phyloP scores from a whole-genome alignment of 345 rosid species.

The Arabis hirsuta region DNA sequence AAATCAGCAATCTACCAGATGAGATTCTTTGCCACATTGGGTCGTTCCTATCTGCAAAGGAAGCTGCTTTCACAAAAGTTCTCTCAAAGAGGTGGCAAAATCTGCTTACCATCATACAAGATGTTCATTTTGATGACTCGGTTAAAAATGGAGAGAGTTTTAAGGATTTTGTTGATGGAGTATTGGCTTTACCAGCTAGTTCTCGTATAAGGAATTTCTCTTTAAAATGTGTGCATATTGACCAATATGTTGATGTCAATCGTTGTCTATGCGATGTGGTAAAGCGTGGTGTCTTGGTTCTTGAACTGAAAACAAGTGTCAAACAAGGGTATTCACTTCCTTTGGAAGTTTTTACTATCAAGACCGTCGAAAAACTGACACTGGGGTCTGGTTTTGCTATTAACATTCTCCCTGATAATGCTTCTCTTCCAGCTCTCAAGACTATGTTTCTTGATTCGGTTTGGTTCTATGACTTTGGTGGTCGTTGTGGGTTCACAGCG shows the following conservation, averaged over 20 bases:
- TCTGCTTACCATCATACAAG: not conserved
- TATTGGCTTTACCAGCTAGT: not conserved
- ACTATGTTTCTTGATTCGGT: not conserved
- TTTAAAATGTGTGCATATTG: not conserved
- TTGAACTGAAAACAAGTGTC: too few species aligned
- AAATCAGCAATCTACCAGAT: not conserved
- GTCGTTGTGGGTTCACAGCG: not conserved
- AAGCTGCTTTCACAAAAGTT: not conserved
- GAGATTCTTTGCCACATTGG: not conserved
- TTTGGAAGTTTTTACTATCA: too few species aligned
- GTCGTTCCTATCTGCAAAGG: not conserved
- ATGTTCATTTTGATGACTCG: not conserved
- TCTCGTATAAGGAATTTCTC: not conserved
- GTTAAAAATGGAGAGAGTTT: not conserved
- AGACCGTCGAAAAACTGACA: too few species aligned
- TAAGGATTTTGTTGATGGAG: not conserved
- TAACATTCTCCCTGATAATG: not conserved
- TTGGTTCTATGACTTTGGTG: not conserved
- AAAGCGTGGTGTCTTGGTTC: too few species aligned
- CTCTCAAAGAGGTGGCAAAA: not conserved
- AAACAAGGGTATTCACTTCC: too few species aligned
- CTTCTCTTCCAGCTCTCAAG: not conserved
- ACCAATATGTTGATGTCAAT: too few species aligned
- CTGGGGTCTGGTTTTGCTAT: not conserved
- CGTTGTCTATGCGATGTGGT: too few species aligned